Conservation (phyloP, 345 rosid genomes). For the Tarenaya hassleriana region DNA sequence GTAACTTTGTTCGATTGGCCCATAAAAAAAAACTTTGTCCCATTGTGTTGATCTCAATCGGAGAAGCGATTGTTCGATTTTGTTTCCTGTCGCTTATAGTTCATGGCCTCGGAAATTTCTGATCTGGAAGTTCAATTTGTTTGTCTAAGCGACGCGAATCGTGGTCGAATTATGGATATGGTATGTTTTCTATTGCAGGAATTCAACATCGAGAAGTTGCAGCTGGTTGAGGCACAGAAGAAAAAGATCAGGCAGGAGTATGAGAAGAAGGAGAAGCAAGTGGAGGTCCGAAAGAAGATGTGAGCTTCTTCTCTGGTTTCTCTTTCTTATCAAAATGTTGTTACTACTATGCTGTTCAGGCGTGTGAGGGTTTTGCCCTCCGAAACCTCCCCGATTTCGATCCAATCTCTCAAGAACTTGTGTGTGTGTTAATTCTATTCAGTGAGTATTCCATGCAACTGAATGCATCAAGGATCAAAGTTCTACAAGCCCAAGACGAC, state of each 20-base stretch:
- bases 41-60: no score
- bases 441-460: conserved; percentile 99
- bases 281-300: conserved; percentile 87
- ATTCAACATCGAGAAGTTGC: conserved; percentile 96
- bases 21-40: no score
- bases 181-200: conserved; percentile 40
- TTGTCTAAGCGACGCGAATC: background rate
- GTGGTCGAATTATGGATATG: conserved; percentile 6
- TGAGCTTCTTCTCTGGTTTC: conserved; percentile 17
- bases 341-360: background rate
- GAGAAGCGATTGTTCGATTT: no score
- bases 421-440: conserved; percentile 16
- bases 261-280: conserved; percentile 97
- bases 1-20: background rate
- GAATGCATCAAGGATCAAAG: conserved; percentile 91
- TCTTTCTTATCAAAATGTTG: background rate
- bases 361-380: background rate
- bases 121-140: background rate
- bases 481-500: no score
- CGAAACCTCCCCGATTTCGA: background rate
- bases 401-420: background rate
- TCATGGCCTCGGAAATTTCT: background rate
- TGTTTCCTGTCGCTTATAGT: background rate
- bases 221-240: conserved; percentile 91
- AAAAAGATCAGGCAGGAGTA: no score